Percentiles rank a stretch among this genome's conserved stretches.
These are phyloP conservation scores for Arachis hypogaea DNA, from an alignment of 306 rosid genomes.

Conservation along the genomic window DNA sequence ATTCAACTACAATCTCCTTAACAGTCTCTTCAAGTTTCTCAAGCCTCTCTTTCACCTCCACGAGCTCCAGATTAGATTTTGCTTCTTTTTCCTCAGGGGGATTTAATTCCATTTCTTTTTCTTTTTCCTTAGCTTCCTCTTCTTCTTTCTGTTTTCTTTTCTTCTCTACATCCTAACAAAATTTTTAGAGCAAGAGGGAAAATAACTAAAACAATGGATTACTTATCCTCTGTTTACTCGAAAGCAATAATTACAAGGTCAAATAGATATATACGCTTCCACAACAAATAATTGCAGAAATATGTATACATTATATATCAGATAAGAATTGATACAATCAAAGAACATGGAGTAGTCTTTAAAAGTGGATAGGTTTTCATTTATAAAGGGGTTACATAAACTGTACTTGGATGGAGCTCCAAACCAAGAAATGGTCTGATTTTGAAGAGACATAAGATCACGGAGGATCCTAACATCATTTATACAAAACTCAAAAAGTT, in stretches of 20 bases:
- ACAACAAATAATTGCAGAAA: constrained; percentile 28
- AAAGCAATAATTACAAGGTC: constrained; percentile 1
- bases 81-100: constrained; percentile 53
- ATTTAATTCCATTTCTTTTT: constrained; percentile 58
- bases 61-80: constrained; percentile 47
- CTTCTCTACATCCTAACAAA: constrained; percentile 68
- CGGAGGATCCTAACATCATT: constrained; percentile 5
- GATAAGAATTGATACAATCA: constrained; percentile 18
- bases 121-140: constrained; percentile 58
- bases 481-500: neutral
- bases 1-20: constrained; percentile 70
- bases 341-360: neutral
- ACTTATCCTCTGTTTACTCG: neutral
- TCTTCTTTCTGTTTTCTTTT: constrained; percentile 71
- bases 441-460: constrained; percentile 17
- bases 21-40: constrained; percentile 80
- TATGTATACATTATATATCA: constrained; percentile 1
- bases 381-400: neutral
- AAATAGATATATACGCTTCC: constrained; percentile 3
- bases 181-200: constrained; percentile 26
- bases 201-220: neutral
- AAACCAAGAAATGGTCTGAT: neutral
- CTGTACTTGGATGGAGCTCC: constrained; percentile 17
- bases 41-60: constrained; percentile 75
- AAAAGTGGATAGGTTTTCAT: neutral